Conservation (phyloP, 2,329 filamentous ascomycete genomes). For the Aspergillus latus region DNA sequence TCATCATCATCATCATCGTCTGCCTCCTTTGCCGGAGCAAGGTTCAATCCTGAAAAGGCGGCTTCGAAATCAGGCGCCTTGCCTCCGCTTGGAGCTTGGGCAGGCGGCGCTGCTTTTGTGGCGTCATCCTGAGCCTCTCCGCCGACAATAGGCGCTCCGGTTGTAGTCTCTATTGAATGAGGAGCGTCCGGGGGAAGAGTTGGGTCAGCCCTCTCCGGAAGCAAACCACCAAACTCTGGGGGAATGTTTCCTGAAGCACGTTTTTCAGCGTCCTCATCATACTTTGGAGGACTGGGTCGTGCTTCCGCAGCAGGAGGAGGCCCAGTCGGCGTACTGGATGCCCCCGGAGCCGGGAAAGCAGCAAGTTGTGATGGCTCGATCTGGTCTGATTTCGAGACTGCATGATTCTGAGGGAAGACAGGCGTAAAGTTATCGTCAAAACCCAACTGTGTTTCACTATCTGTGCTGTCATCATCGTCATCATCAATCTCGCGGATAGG, state of each 20-base stretch:
- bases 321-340: conserved; percentile 35
- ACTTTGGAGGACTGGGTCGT: conserved; percentile 56
- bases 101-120: conserved; percentile 17
- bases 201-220: conserved; percentile 43
- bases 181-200: conserved; percentile 40
- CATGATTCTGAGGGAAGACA: conserved; percentile 46
- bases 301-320: conserved; percentile 56
- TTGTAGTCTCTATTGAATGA: conserved; percentile 39
- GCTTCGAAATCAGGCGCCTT: conserved; percentile 47
- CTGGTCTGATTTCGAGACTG: conserved; percentile 29
- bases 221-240: conserved; percentile 41
- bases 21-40: conserved; percentile 47
- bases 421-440: conserved; percentile 93
- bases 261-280: conserved; percentile 30
- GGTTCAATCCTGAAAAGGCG: conserved; percentile 46
- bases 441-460: conserved; percentile 63
- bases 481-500: conserved; percentile 84
- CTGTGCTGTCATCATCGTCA: conserved; percentile 72
- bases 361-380: conserved; percentile 41
- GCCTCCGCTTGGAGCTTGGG: conserved; percentile 25
- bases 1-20: conserved; percentile 66
- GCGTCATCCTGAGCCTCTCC: conserved; percentile 33
- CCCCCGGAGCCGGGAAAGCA: conserved; percentile 42
- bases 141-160: conserved; percentile 38
- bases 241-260: conserved; percentile 32